Conservation (phyloP, 441 rosid genomes). For the Erodium texanum region DNA sequence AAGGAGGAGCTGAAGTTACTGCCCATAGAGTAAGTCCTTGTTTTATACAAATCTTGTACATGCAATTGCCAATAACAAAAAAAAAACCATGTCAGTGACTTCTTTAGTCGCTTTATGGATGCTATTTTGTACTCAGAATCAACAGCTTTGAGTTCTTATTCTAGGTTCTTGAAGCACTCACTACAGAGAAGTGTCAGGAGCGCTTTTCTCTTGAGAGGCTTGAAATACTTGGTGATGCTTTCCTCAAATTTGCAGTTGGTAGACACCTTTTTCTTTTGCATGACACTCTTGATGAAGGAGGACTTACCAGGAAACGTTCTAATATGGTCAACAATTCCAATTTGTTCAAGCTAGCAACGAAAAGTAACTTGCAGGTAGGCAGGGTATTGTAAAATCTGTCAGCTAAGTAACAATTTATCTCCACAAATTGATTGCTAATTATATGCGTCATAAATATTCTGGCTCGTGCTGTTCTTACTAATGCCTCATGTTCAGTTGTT, state of each 20-base stretch:
- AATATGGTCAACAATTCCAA: slow-evolving; percentile 70
- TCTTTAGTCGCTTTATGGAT: slow-evolving; percentile 3
- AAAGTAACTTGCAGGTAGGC: slow-evolving; percentile 65
- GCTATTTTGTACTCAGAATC: slow-evolving; percentile 15
- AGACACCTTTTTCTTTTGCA: slow-evolving; percentile 73
- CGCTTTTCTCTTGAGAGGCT: slow-evolving; percentile 94
- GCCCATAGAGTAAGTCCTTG: slow-evolving; percentile 50
- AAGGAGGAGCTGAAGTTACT: slow-evolving; percentile 68
- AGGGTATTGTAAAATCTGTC: not conserved
- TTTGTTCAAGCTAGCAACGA: slow-evolving; percentile 57
- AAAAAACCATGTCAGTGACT: not conserved
- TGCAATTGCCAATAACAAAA: not conserved
- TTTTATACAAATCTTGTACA: not conserved
- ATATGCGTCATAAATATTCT: not conserved
- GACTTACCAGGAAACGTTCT: slow-evolving; percentile 79
- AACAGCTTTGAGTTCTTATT: slow-evolving; percentile 23
- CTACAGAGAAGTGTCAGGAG: slow-evolving; percentile 96
- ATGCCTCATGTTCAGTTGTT: slow-evolving; percentile 1
- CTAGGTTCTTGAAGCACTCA: slow-evolving; percentile 88
- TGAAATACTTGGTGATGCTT: slow-evolving; percentile 88
- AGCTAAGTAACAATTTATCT: not conserved
- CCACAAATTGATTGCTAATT: not conserved
- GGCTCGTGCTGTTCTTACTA: not conserved
- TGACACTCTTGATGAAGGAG: slow-evolving; percentile 80
- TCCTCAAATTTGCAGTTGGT: slow-evolving; percentile 83